These are phyloP conservation scores for Ceratobasidium sp. DNA, from an alignment of 1,284 basidiomycete genomes.

Conservation along the genomic window DNA sequence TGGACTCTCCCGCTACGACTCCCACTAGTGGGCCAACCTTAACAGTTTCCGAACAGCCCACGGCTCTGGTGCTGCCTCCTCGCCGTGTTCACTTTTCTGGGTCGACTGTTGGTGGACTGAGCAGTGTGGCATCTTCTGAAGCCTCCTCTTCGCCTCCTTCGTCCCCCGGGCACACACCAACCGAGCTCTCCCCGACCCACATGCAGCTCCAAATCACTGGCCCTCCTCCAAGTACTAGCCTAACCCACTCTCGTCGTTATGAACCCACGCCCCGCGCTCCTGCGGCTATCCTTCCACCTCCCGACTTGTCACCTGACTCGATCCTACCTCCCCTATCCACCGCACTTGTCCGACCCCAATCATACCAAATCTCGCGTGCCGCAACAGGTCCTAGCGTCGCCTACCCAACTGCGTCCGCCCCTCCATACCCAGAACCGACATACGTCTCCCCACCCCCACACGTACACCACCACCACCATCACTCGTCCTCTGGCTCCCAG, in stretches of 20 bases:
- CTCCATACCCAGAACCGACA: conserved; percentile 36
- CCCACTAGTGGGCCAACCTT: conserved; percentile 4
- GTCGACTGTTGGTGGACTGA: conserved; percentile 31
- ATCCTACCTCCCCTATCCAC: conserved; percentile 20
- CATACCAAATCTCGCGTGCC: conserved; percentile 22
- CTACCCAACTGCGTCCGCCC: conserved; percentile 31
- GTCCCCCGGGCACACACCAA: conserved; percentile 18
- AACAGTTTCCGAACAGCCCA: conserved; percentile 12
- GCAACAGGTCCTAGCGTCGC: neutral
- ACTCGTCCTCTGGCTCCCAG: conserved; percentile 6
- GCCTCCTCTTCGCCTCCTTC: conserved; percentile 29
- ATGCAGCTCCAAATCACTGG: conserved; percentile 34
- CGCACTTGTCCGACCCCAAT: conserved; percentile 31
- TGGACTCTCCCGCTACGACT: conserved; percentile 17
- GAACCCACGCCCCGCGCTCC: conserved; percentile 36
- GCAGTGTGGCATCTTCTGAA: conserved; percentile 22
- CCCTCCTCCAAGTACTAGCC: conserved; percentile 8
- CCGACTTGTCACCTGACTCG: conserved; percentile 5
- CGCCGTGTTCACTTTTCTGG: conserved; percentile 38
- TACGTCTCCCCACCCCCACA: conserved; percentile 16
- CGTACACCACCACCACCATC: conserved; percentile 7
- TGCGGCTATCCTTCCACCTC: conserved; percentile 31
- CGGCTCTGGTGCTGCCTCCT: conserved; percentile 26
- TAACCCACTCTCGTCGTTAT: conserved; percentile 21
- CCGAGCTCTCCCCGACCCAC: neutral